A percentile compares a stretch with the other conserved stretches of the same genome.
Conservation (phyloP, 352 stramenopile species). For the Globisporangium mamillatum region DNA sequence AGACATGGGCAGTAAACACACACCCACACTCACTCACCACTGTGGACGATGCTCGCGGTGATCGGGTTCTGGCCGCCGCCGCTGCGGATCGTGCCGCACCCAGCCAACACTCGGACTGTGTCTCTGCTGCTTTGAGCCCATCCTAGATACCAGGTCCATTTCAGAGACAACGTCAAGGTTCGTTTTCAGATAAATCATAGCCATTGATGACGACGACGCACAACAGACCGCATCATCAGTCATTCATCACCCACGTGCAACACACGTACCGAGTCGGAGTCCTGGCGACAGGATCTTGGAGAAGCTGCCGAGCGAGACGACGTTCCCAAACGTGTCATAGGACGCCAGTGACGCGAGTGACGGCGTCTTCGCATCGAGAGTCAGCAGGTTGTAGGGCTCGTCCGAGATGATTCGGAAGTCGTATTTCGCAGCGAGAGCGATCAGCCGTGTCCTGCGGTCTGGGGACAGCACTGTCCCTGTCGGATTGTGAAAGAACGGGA, state of each 20-base stretch:
- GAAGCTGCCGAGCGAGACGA: slow-evolving; percentile 91
- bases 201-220: not conserved
- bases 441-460: slow-evolving; percentile 67
- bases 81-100: slow-evolving; percentile 82
- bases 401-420: slow-evolving; percentile 88
- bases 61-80: slow-evolving; percentile 90
- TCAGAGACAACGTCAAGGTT: not conserved
- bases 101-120: slow-evolving; percentile 56
- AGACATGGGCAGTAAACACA: slow-evolving; percentile 12
- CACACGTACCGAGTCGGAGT: slow-evolving; percentile 81
- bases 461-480: slow-evolving; percentile 77
- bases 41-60: slow-evolving; percentile 83
- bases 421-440: slow-evolving; percentile 76
- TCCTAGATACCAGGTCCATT: slow-evolving; percentile 20
- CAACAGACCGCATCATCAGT: not conserved
- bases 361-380: slow-evolving; percentile 40
- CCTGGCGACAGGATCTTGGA: slow-evolving; percentile 94
- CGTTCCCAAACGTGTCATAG: slow-evolving; percentile 54
- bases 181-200: not conserved
- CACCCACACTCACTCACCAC: slow-evolving; percentile 26
- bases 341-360: slow-evolving; percentile 58
- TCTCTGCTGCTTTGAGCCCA: slow-evolving; percentile 60
- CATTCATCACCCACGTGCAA: not conserved
- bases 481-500: slow-evolving; percentile 94
- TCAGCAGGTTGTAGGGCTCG: slow-evolving; percentile 94